These are phyloP conservation scores for Globisporangium solare DNA, from an alignment of 352 stramenopile genomes.

Conservation along the genomic window DNA sequence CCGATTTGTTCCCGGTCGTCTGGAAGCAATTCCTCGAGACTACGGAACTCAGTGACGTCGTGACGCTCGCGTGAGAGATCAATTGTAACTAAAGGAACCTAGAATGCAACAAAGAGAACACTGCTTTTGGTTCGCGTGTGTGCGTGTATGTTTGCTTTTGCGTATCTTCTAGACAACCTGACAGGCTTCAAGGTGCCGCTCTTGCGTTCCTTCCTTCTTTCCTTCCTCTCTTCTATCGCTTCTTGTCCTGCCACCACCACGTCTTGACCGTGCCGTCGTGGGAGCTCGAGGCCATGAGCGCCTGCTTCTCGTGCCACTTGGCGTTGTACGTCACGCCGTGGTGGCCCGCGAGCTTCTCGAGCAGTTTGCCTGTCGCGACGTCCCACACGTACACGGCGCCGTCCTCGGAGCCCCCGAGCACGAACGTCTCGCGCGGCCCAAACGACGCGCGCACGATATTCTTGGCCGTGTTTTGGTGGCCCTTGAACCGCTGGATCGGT, in stretches of 20 bases:
- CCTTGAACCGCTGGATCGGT: conserved; percentile 84
- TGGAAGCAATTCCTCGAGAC: conserved; percentile 64
- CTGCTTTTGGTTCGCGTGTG: too few relatives aligned
- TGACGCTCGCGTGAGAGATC: conserved; percentile 6
- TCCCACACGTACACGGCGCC: conserved; percentile 87
- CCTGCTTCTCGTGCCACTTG: conserved; percentile 83
- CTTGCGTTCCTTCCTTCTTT: not conserved
- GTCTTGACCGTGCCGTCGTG: conserved; percentile 89
- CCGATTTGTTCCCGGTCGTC: conserved; percentile 64
- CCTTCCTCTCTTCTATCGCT: conserved; percentile 22
- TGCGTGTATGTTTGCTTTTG: too few relatives aligned
- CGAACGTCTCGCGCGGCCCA: conserved; percentile 78
- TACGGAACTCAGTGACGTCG: conserved; percentile 40
- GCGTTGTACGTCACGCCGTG: conserved; percentile 81
- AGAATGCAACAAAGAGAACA: not conserved
- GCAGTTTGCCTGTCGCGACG: conserved; percentile 75
- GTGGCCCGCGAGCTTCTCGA: conserved; percentile 77
- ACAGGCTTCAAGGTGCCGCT: not conserved
- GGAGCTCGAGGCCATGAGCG: conserved; percentile 78
- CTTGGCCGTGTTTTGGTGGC: conserved; percentile 87
- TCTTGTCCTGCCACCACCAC: conserved; percentile 85
- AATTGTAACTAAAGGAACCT: not conserved
- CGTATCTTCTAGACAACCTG: too few relatives aligned
- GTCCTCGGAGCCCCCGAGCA: conserved; percentile 84
- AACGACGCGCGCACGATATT: conserved; percentile 85